Evolutionary conservation across 768 basidiomycete species (phyloP).

Genomic region (Daedaleopsis sinensis): DNA sequence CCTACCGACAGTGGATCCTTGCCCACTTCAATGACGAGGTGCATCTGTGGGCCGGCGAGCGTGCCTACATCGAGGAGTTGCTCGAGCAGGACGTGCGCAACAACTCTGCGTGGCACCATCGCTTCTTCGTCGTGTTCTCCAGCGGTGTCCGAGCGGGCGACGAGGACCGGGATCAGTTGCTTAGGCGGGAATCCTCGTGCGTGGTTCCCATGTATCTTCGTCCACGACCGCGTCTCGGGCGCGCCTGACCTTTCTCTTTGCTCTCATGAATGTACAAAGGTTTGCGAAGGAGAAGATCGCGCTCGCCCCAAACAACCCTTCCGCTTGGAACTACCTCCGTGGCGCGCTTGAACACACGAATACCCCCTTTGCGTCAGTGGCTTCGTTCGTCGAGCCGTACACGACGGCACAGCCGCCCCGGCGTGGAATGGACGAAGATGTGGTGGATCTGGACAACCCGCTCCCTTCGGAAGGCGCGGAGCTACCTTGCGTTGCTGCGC

Average conservation of each 20-base stretch:
- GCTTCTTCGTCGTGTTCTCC: slow-evolving; percentile 85
- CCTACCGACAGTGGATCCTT: slow-evolving; percentile 93
- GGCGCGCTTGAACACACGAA: slow-evolving; percentile 71
- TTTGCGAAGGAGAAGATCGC: slow-evolving; percentile 85
- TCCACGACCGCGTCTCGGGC: background rate
- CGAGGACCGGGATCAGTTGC: slow-evolving; percentile 58
- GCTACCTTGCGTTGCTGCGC: slow-evolving; percentile 75
- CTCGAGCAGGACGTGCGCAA: slow-evolving; percentile 82
- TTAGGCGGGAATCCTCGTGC: slow-evolving; percentile 76
- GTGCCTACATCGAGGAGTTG: slow-evolving; percentile 74
- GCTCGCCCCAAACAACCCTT: slow-evolving; percentile 88
- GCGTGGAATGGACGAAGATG: slow-evolving; percentile 34
- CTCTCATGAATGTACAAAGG: slow-evolving; percentile 38
- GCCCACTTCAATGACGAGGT: slow-evolving; percentile 76
- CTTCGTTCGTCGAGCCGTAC: slow-evolving; percentile 69
- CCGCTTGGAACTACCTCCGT: slow-evolving; percentile 96
- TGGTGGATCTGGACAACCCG: slow-evolving; percentile 76
- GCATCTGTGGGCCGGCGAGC: slow-evolving; percentile 70
- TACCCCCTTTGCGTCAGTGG: slow-evolving; percentile 57
- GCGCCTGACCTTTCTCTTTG: background rate
- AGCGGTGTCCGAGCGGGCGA: slow-evolving; percentile 65
- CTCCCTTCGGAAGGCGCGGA: slow-evolving; percentile 64
- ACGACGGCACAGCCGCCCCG: slow-evolving; percentile 39
- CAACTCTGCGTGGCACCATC: slow-evolving; percentile 97
- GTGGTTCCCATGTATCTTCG: slow-evolving; percentile 32